These are phyloP conservation scores for Starmerella etchellsii DNA, from an alignment of 805 yeast genomes.

Conservation along the genomic window DNA sequence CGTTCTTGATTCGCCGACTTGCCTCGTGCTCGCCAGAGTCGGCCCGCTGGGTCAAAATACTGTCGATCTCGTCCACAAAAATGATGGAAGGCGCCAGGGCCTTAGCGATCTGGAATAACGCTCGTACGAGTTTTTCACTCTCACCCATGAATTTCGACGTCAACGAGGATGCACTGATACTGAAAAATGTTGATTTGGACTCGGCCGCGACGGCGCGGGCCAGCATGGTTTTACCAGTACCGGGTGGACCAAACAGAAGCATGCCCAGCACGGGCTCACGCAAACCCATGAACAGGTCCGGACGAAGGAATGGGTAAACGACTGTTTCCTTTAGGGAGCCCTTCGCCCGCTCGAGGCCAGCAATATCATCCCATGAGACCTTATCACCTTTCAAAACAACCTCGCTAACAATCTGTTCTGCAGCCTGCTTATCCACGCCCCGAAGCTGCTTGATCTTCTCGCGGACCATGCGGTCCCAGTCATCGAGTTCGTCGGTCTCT, in stretches of 20 bases:
- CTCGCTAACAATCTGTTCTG: conserved; percentile 74
- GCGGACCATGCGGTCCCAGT: conserved; percentile 26
- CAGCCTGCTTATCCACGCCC: conserved; percentile 71
- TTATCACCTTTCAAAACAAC: conserved; percentile 83
- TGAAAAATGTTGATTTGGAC: conserved; percentile 81
- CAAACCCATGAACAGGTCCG: conserved; percentile 79
- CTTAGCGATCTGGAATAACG: conserved; percentile 72
- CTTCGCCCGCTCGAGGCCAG: conserved; percentile 83
- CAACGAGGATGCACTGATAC: conserved; percentile 79
- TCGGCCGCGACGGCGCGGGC: conserved; percentile 96
- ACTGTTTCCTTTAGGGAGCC: conserved; percentile 84
- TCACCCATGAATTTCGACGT: conserved; percentile 80
- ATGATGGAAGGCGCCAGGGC: conserved; percentile 85
- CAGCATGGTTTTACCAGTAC: conserved; percentile 97
- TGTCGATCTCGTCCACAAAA: conserved; percentile 92
- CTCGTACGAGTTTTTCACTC: conserved; percentile 83
- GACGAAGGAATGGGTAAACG: conserved; percentile 87
- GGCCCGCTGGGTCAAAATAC: conserved; percentile 68
- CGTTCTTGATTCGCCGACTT: conserved; percentile 79
- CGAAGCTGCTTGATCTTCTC: conserved; percentile 28
- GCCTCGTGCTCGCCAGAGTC: conserved; percentile 74
- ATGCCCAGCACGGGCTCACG: conserved; percentile 95
- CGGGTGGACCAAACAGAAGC: conserved; percentile 94
- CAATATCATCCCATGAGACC: conserved; percentile 89
- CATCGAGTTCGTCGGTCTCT: conserved; percentile 17